Base-by-base conservation (phyloP, 257 asterid species). In the Catharanthus roseus region DNA sequence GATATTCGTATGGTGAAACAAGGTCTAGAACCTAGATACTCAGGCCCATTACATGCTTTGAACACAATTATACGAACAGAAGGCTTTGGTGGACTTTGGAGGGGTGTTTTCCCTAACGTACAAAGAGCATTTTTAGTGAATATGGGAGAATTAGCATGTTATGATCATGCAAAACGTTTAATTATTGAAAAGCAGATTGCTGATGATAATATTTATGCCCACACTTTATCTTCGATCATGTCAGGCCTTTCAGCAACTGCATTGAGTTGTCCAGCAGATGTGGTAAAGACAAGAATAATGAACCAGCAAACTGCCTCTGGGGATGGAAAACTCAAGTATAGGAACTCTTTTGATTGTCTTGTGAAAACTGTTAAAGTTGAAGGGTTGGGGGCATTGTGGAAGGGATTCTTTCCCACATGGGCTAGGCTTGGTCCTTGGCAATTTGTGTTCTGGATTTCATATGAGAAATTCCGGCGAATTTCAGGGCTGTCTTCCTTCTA, bases 401-500 rank as follows among this genome's bases (percentile, higher is more conserved):
- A 88, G 85, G 98, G 97, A 12, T 90, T 92, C 73, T 72, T 92
- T 79, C 97, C 96, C 13, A 92, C 97, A 28, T 90, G 97, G 97
- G 96, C 98, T 63, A 85, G 98, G 75, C 95, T 92, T 71, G 98
- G 97, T 65, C 97, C 98, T 69, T 92, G 98, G 97, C 98, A 90
- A 75, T 90, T 90, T 79, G 95, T 92, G 56, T 92, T 92, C 81
- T 92, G 96, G 96, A 96, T 88, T 41, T 87, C 95, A 0, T 92
- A 85, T 65, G 98, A 90, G 85, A 90, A 85, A 75, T 76, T 85
- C 68, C 79, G 98, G 51, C 82, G 79, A 57, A 67, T 88, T 69
- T 77, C 93, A 49, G 98, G 97, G 58, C 75, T 92, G 39, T 77
- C 82, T 47, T 87, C 97, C 73, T 92, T 92, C 75, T 91, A 79